phyloP scores from a whole-genome alignment of 371 early-diverging fungal species.

The Haplosporangium sp. region DNA sequence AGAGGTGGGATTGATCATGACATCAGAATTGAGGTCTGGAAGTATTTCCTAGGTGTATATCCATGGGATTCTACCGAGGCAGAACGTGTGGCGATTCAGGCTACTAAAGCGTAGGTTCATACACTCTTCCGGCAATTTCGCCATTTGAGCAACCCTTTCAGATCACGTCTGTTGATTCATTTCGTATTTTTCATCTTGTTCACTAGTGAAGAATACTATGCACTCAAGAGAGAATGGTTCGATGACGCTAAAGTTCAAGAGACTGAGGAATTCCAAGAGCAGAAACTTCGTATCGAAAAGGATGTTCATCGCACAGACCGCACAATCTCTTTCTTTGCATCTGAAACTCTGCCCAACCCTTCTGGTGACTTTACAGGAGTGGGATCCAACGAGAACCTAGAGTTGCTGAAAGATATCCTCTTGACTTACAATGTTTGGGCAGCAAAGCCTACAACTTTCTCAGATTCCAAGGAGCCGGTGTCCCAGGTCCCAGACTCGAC shows the following conservation, averaged over 20 bases:
- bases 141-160: no score
- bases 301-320: conserved; percentile 96
- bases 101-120: conserved; percentile 64
- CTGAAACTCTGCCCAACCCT: conserved; percentile 72
- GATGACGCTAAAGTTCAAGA: conserved; percentile 68
- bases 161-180: no score
- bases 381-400: conserved; percentile 77
- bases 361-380: conserved; percentile 65
- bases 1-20: conserved; percentile 86
- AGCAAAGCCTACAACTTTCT: conserved; percentile 22
- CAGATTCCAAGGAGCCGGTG: conserved; percentile 5
- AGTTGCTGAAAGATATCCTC: conserved; percentile 88
- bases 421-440: conserved; percentile 86
- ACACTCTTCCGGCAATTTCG: neutral
- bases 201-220: conserved; percentile 77
- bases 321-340: conserved; percentile 80
- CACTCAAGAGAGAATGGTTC: conserved; percentile 85
- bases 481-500: neutral
- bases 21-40: conserved; percentile 91
- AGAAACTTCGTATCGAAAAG: conserved; percentile 91
- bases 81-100: conserved; percentile 75
- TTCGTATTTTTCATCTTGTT: neutral
- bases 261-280: conserved; percentile 77
- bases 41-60: conserved; percentile 86
- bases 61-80: conserved; percentile 86